Base-by-base conservation (phyloP, 139 green algal genomes). In the Chlorokybus atmophyticus region DNA sequence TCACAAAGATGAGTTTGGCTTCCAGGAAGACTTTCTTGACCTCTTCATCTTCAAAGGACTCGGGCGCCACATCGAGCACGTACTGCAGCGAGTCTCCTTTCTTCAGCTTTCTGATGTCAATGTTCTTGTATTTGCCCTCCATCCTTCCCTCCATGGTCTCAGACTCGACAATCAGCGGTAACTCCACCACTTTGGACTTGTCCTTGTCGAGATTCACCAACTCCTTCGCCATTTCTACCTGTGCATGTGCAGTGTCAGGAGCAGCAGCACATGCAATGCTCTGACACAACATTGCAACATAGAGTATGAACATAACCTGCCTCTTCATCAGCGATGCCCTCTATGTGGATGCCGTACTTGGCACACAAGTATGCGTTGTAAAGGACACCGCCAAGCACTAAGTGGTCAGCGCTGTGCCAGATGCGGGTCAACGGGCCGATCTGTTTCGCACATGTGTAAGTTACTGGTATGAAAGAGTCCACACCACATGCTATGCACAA, bases 311-410 rank as follows among this genome's bases (percentile, higher is more conserved):
- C n/a, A n/a, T n/a, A n/a, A n/a, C n/a, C n/a, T n/a, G n/a, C n/a
- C n/a, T 65, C 65, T 3, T 47, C 5, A 17, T 66, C 52, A n/a
- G 25, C 28, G 28, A 75, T 60, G 23, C 66, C 66, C 14, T 56
- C 26, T 26, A 75, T 70, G 23, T 31, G 35, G 6, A 75, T 29
- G 29, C 53, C 53, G 35, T 71, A 67, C 61, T 75, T 75, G 1
- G 66, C 66, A 10, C 42, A 70, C 23, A 75, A 27, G 40, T 75
- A 75, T 8, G 66, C 66, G 60, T 75, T 75, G 54, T 75, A 75
- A 14, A 75, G 5, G 29, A 68, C 41, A 2, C 66, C 66, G 24
- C 66, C 66, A 14, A 75, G 60, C 21, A 75, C 55, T 7, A 75
- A 10, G 38, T 60, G 3, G 41, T 75, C 66, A 27, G 25, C 63